phyloP scores from a whole-genome alignment of 352 stramenopile species.

The Pythium periplocum region DNA sequence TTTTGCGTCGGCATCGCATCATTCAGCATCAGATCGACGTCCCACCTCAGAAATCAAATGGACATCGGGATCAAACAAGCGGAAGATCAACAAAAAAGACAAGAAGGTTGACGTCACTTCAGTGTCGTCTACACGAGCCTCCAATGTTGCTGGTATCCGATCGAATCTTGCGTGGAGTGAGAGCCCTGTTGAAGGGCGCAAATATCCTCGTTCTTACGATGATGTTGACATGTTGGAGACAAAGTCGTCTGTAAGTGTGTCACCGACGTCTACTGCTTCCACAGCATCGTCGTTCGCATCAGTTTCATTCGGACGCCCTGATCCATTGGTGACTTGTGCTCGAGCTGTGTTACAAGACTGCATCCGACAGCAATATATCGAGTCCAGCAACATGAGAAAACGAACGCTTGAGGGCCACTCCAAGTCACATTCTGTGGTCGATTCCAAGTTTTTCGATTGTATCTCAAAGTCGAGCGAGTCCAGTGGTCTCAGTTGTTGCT shows the following conservation, averaged over 20 bases:
- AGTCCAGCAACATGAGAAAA: conserved; percentile 55
- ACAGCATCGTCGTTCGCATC: conserved; percentile 34
- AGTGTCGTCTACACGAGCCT: no score
- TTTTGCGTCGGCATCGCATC: no score
- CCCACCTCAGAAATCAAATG: conserved; percentile 20
- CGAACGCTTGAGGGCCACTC: conserved; percentile 54
- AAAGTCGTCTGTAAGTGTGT: conserved; percentile 16
- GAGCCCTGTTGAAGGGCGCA: no score
- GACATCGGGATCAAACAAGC: conserved; percentile 16
- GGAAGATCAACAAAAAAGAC: conserved; percentile 24
- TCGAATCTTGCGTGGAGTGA: no score
- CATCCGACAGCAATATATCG: conserved; percentile 50
- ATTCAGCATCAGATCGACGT: conserved; percentile 2
- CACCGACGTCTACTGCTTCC: conserved; percentile 34
- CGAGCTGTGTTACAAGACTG: conserved; percentile 67
- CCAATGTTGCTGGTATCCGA: no score
- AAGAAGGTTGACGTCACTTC: conserved; percentile 15
- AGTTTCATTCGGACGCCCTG: conserved; percentile 28
- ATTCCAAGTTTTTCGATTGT: conserved; percentile 27
- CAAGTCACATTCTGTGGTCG: conserved; percentile 23
- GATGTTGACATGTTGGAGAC: conserved; percentile 21
- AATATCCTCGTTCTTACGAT: background rate
- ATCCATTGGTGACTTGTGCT: conserved; percentile 57
- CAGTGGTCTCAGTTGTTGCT: conserved; percentile 21
- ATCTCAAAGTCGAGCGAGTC: conserved; percentile 39